Evolutionary conservation across 1,284 basidiomycete species (phyloP).

Genomic region (Binderoboletus segoi): DNA sequence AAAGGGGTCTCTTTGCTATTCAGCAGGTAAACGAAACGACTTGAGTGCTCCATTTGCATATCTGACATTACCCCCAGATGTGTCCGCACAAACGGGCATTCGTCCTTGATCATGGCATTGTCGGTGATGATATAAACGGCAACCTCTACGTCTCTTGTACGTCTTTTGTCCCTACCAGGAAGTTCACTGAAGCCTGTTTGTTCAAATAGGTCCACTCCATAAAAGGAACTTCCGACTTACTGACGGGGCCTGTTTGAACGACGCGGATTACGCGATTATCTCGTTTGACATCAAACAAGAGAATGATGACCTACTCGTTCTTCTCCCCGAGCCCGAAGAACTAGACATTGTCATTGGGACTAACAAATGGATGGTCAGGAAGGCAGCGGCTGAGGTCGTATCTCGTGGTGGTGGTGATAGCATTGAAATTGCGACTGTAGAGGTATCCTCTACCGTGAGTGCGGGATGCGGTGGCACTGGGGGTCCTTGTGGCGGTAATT

Average conservation of each 20-base stretch:
- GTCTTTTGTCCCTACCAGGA: slow-evolving; percentile 17
- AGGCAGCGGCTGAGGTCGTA: slow-evolving; percentile 51
- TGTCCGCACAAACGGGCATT: slow-evolving; percentile 70
- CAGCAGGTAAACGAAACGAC: slow-evolving; percentile 53
- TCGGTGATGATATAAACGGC: slow-evolving; percentile 61
- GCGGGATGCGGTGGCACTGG: background rate
- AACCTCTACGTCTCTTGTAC: slow-evolving; percentile 48
- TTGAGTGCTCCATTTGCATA: background rate
- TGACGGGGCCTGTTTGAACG: slow-evolving; percentile 64
- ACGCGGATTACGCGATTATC: slow-evolving; percentile 65
- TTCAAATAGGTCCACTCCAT: slow-evolving; percentile 59
- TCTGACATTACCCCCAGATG: slow-evolving; percentile 38
- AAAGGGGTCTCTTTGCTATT: slow-evolving; percentile 63
- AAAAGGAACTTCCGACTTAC: slow-evolving; percentile 71
- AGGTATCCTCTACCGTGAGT: background rate
- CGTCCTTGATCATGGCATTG: slow-evolving; percentile 70
- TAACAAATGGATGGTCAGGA: slow-evolving; percentile 61
- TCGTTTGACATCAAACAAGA: slow-evolving; percentile 63
- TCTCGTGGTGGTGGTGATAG: slow-evolving; percentile 44
- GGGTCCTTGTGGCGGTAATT: slow-evolving; percentile 10
- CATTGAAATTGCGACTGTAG: slow-evolving; percentile 47
- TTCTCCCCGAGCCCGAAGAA: slow-evolving; percentile 59
- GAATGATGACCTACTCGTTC: slow-evolving; percentile 50
- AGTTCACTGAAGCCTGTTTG: background rate
- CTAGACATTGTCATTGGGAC: slow-evolving; percentile 70